A percentile compares a stretch with the other conserved stretches of the same genome.
Conservation (phyloP, 2,329 filamentous ascomycete species). For the Neonectria neomacrospora region DNA sequence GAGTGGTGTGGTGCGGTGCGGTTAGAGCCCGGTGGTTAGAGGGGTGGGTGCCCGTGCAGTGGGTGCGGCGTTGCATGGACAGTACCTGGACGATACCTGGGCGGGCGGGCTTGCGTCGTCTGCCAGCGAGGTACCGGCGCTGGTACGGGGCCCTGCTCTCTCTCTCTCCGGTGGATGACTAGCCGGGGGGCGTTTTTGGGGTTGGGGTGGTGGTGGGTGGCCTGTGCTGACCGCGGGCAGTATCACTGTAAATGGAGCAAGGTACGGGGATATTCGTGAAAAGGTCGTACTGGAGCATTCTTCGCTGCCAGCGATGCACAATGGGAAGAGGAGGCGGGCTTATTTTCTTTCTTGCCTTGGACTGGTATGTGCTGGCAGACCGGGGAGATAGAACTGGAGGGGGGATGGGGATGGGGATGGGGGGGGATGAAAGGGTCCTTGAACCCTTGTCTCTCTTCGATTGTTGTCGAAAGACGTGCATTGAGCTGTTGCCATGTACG, state of each 20-base stretch:
- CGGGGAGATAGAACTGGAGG: constrained; percentile 23
- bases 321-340: neutral
- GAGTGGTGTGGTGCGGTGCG: constrained; percentile 43
- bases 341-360: neutral
- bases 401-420: neutral
- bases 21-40: constrained; percentile 37
- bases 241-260: constrained; percentile 6
- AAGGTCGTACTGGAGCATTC: neutral
- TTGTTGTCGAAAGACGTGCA: constrained; percentile 13
- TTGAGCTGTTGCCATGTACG: neutral
- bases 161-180: constrained; percentile 20
- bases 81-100: constrained; percentile 13
- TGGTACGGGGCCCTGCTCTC: constrained; percentile 4
- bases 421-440: constrained; percentile 13
- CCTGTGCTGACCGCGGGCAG: constrained; percentile 27
- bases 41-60: constrained; percentile 8
- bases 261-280: neutral
- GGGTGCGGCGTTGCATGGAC: constrained; percentile 12
- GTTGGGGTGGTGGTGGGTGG: constrained; percentile 25
- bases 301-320: neutral
- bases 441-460: constrained; percentile 13
- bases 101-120: neutral
- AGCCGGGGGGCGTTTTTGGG: constrained; percentile 22
- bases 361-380: constrained; percentile 12
- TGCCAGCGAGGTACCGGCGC: constrained; percentile 11